Conservation (phyloP, 768 basidiomycete genomes). For the Leccinum longicurvipes region DNA sequence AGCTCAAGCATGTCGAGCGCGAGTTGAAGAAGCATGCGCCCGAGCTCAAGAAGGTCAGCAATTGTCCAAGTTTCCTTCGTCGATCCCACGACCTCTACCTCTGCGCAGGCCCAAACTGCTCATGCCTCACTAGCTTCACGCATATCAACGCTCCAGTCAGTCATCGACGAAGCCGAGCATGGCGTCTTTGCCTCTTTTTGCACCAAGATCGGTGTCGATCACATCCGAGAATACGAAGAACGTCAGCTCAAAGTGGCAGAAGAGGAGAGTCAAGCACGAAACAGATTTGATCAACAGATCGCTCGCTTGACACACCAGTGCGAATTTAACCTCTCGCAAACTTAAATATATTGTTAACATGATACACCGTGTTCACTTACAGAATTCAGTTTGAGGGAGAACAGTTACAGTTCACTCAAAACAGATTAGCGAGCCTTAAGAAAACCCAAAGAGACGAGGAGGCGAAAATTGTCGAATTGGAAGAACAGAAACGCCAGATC, state of each 20-base stretch:
- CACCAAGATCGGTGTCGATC: slow-evolving; percentile 65
- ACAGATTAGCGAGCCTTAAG: slow-evolving; percentile 57
- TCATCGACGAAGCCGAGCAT: slow-evolving; percentile 78
- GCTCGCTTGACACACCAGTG: slow-evolving; percentile 84
- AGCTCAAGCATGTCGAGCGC: slow-evolving; percentile 76
- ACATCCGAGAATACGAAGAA: slow-evolving; percentile 93
- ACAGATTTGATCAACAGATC: slow-evolving; percentile 84
- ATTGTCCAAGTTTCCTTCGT: background rate
- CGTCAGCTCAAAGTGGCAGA: slow-evolving; percentile 85
- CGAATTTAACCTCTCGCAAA: slow-evolving; percentile 20
- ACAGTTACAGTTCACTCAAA: slow-evolving; percentile 60
- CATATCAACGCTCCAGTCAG: slow-evolving; percentile 50
- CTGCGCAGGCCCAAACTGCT: slow-evolving; percentile 48
- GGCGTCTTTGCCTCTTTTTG: slow-evolving; percentile 78
- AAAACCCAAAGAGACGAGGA: slow-evolving; percentile 51
- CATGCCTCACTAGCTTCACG: slow-evolving; percentile 51
- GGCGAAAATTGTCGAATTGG: slow-evolving; percentile 48
- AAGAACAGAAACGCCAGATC: slow-evolving; percentile 51
- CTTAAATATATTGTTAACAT: slow-evolving; percentile 1
- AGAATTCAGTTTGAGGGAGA: slow-evolving; percentile 83
- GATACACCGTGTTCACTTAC: background rate
- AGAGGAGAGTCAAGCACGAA: slow-evolving; percentile 79
- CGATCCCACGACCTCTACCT: background rate
- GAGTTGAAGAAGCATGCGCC: slow-evolving; percentile 65
- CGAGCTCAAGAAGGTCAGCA: slow-evolving; percentile 66